A percentile compares a stretch with the other conserved stretches of the same genome.
phyloP scores from a whole-genome alignment of 495 filamentous ascomycete genomes.

The Alectoria sarmentosa region DNA sequence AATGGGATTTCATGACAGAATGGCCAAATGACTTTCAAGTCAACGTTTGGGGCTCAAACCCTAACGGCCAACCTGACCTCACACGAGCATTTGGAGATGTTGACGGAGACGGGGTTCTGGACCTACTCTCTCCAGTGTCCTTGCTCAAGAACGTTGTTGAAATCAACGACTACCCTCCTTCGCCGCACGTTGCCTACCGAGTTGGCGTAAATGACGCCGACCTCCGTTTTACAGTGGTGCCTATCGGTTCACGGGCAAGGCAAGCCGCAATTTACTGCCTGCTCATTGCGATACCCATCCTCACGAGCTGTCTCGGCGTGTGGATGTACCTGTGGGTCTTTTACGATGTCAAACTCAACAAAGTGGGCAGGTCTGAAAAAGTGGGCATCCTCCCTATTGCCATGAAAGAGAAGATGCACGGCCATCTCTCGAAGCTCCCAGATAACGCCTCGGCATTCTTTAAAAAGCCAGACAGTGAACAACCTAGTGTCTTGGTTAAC shows the following conservation, averaged over 20 bases:
- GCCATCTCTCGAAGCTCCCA: conserved; percentile 6
- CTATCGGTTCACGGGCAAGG: conserved; percentile 36
- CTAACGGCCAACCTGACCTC: conserved; percentile 40
- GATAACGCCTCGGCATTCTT: conserved; percentile 16
- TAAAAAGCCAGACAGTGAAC: conserved; percentile 16
- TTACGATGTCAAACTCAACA: conserved; percentile 48
- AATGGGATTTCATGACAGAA: conserved; percentile 45
- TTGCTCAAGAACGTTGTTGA: conserved; percentile 41
- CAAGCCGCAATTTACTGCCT: conserved; percentile 42
- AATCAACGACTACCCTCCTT: conserved; percentile 37
- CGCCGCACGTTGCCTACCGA: conserved; percentile 39
- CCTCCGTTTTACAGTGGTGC: conserved; percentile 36
- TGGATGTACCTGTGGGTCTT: conserved; percentile 41
- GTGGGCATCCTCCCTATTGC: conserved; percentile 22
- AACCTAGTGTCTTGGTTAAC: conserved; percentile 17
- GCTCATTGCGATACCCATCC: conserved; percentile 37
- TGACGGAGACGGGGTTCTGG: conserved; percentile 39
- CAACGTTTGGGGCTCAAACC: conserved; percentile 44
- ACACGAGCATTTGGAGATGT: conserved; percentile 45
- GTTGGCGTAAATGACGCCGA: conserved; percentile 41
- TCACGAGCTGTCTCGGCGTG: conserved; percentile 36
- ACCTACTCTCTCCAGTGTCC: conserved; percentile 37
- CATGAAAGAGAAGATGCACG: conserved; percentile 20
- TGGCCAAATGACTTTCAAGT: conserved; percentile 43
- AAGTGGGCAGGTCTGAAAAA: conserved; percentile 33